Evolutionary conservation across 805 yeast species (phyloP), one percentile per base, ranked within the genome.

Genomic region (Myxozyma nipponensis): DNA sequence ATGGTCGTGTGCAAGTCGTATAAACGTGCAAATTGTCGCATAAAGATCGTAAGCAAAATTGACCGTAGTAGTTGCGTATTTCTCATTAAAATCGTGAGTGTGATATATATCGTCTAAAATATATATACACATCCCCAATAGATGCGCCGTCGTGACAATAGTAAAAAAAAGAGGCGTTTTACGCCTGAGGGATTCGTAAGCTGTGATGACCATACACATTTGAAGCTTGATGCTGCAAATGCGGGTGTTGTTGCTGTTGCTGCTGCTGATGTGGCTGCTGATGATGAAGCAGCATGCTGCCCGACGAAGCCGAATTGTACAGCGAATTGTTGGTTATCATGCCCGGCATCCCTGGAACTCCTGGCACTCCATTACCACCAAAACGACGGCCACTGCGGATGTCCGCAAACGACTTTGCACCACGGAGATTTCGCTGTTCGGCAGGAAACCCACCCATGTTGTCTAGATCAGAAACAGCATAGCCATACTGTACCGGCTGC

Each of bases 401-500:
- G 42, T 66, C 69, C 23, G 65, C 69, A 46, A 57, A 65, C 13
- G 67, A 63, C 52, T 62, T 60, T 21, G 67, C 61, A 17, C 65
- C 63, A 28, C 69, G 50, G 40, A 66, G 44, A 38, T 49, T 50
- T 19, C 52, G 36, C n/a, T 42, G 40, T 22, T 42, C 46, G 4
- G 56, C 21, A 18, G 44, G 28, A 19, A 38, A 24, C 17, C 39
- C 19, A 9, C 42, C 55, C 25, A 48, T 54, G 1, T 30, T 9
- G 21, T 41, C 53, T 17, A 39, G 47, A 22, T 47, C n/a, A 5
- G 49, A 19, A 40, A 41, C 19, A 35, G 49, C 30, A 42, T 56
- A 44, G 21, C 43, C 34, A 39, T 41, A 24, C 38, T 61, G 63
- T 41, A 52, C 58, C 19, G 35, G 59, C 39, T 59, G 19, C 32